These are phyloP conservation scores for Venustampulla echinocandica DNA, from an alignment of 495 filamentous ascomycete species.

Conservation along the genomic window DNA sequence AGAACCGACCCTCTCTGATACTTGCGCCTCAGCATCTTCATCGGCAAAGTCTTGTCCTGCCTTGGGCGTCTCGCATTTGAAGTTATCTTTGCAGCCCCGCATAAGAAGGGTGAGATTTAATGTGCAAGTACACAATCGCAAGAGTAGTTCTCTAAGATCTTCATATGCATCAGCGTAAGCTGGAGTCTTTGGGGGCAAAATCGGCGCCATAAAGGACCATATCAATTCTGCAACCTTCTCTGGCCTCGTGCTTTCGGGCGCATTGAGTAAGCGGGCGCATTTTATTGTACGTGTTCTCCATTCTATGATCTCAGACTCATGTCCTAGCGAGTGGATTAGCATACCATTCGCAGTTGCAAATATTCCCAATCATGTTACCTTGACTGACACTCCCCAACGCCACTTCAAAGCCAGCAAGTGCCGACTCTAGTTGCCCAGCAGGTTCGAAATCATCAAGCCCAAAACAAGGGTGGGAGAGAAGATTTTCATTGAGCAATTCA, in stretches of 20 bases:
- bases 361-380: neutral
- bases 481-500: neutral
- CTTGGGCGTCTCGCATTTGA: neutral
- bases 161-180: no score
- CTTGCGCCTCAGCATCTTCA: neutral
- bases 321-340: no score
- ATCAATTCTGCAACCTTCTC: no score
- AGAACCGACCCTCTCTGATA: neutral
- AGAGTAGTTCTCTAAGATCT: neutral
- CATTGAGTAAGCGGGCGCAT: neutral
- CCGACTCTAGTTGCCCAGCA: neutral
- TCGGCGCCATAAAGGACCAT: no score
- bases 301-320: neutral
- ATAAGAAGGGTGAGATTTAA: neutral
- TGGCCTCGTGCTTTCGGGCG: neutral
- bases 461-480: neutral
- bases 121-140: neutral
- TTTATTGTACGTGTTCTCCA: neutral
- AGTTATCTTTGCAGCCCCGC: neutral
- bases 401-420: neutral
- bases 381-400: neutral
- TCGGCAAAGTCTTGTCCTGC: neutral
- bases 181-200: no score
- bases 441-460: neutral
- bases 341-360: neutral